Percentiles rank a stretch among this genome's conserved stretches.
phyloP scores from a whole-genome alignment of 495 filamentous ascomycete species.

The Penicillium cataractarum region DNA sequence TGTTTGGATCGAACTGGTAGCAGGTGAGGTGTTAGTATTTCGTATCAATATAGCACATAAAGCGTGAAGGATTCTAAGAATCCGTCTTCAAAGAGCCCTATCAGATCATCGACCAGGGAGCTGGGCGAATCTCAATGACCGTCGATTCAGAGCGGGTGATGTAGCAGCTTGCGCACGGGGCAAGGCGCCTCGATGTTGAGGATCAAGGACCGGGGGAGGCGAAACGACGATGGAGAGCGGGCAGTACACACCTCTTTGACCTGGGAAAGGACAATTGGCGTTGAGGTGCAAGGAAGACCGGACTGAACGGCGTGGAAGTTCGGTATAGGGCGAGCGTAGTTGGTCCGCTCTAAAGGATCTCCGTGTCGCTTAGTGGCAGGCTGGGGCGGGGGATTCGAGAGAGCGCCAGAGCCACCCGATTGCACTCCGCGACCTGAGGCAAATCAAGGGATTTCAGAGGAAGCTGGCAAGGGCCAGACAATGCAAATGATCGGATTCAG shows the following conservation, averaged over 20 bases:
- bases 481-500: conserved; percentile 10
- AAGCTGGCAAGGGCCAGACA: conserved; percentile 1
- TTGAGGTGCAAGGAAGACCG: conserved; percentile 10
- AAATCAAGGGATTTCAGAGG: conserved; percentile 3
- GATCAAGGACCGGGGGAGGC: conserved; percentile 6
- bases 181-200: conserved; percentile 22
- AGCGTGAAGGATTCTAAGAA: neutral
- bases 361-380: conserved; percentile 53
- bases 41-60: conserved; percentile 17
- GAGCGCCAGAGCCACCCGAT: conserved; percentile 30
- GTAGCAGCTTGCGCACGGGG: conserved; percentile 35
- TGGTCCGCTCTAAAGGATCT: conserved; percentile 42
- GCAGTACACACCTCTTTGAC: conserved; percentile 27
- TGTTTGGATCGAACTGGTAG: conserved; percentile 42
- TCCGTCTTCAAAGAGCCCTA: conserved; percentile 7
- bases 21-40: conserved; percentile 36
- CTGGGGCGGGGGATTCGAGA: conserved; percentile 39
- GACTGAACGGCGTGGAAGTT: conserved; percentile 25
- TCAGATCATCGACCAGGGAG: neutral
- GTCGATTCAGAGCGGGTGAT: conserved; percentile 21
- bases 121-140: conserved; percentile 20
- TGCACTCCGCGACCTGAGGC: conserved; percentile 20
- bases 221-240: conserved; percentile 11
- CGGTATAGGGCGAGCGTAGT: conserved; percentile 39
- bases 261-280: conserved; percentile 28